Evolutionary conservation across 129 eudicot species (phyloP), one percentile per base, ranked within the genome.

Genomic region (Scalesia atractyloides): DNA sequence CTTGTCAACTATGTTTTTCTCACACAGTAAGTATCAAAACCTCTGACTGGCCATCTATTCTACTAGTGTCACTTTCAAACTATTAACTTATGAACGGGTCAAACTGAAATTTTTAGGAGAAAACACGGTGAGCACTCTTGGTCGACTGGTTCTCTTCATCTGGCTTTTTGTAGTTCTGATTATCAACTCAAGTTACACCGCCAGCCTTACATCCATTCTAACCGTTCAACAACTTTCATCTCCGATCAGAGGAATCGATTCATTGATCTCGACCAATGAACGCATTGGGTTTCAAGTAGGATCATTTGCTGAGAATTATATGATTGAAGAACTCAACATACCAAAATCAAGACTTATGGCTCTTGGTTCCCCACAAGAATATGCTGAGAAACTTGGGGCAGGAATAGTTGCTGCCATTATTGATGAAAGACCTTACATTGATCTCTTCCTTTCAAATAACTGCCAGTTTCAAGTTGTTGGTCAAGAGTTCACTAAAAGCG

Each of bases 91-190:
- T 16, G 7, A 80, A 68, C 17, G 18, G 68, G 64, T 58, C 39
- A 24, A 58, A 22, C 26, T 30, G 22, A 41, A 26, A 20, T 64
- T 84, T 86, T 72, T 86, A 94, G 99, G 99, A 88, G 99, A 94
- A 86, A 90, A 90, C 72, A 94, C 96, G 6, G 78, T 86, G 77
- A 94, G 97, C 84, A 75, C 94, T 0, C 89, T 94, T 16, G 99
- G 99, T 34, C 87, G 97, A 9, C 22, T 94, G 82, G 97, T 94
- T 63, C 86, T 94, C 36, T 79, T 94, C 52, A 81, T 86, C 53
- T 94, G 99, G 99, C 82, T 94, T 2, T 94, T 94, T 36, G 97
- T 90, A 54, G 97, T 94, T 65, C 67, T 94, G 37, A 88, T 94
- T 43, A 83, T 94, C 49, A 91, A 72, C 70, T 94, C 99, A 22